phyloP scores from a whole-genome alignment of 805 yeast genomes.

The Wickerhamiella dianesei region DNA sequence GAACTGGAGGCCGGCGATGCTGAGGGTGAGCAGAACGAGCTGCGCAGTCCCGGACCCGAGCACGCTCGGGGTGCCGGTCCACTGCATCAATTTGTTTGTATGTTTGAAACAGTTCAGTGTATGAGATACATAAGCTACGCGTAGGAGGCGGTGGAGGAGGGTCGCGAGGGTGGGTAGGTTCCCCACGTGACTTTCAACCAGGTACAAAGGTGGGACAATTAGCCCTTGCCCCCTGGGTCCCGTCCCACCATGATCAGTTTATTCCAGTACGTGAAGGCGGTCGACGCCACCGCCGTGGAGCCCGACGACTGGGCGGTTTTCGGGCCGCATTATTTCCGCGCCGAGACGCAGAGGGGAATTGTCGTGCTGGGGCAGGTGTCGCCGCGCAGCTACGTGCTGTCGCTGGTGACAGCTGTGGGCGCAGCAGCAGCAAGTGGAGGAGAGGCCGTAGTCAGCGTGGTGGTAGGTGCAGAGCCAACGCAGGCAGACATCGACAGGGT shows the following conservation, averaged over 20 bases:
- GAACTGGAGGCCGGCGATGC: slow-evolving; percentile 44
- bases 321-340: not conserved
- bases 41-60: slow-evolving; percentile 11
- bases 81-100: slow-evolving; percentile 17
- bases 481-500: not conserved
- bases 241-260: not conserved
- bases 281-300: not conserved
- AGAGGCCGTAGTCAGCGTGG: not conserved
- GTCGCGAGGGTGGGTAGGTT: not conserved
- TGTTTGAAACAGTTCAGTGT: too few species aligned
- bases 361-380: not conserved
- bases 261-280: not conserved
- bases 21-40: slow-evolving; percentile 19
- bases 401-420: not conserved
- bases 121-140: too few species aligned
- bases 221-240: not conserved
- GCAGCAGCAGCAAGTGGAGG: not conserved
- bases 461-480: not conserved
- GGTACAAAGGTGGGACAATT: too few species aligned
- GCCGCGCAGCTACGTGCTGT: not conserved
- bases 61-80: slow-evolving; percentile 18
- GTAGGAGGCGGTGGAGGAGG: not conserved
- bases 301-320: not conserved
- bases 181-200: too few species aligned
- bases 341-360: not conserved